Evolutionary conservation across 306 rosid species (phyloP).

Genomic region (Spatholobus suberectus): DNA sequence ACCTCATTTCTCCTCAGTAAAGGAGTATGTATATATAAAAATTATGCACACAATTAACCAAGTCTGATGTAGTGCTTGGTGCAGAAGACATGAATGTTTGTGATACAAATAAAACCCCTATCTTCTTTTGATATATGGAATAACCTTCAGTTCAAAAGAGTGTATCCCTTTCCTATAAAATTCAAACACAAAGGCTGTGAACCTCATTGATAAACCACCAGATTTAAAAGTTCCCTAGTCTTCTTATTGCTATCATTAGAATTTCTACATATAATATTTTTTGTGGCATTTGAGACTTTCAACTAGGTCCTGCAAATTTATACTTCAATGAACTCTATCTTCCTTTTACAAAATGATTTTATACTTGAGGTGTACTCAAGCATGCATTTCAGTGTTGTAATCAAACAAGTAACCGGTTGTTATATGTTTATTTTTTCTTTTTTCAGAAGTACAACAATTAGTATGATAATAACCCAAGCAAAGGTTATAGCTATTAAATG

Average conservation of each 20-base stretch:
- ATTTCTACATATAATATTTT: background rate
- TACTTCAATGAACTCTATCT: background rate
- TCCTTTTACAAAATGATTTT: background rate
- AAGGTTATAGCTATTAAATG: background rate
- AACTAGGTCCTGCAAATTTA: background rate
- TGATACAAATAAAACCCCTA: background rate
- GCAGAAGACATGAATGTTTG: background rate
- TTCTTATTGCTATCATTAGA: background rate
- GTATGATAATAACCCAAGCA: background rate
- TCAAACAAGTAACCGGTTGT: constrained; percentile 15
- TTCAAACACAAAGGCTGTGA: constrained; percentile 8
- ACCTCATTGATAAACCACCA: constrained; percentile 11
- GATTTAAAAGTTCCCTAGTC: background rate
- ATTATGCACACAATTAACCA: background rate
- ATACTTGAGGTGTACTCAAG: background rate
- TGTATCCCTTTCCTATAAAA: background rate
- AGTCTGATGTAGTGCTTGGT: constrained; percentile 1
- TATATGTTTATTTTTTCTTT: background rate
- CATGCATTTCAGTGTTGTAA: background rate
- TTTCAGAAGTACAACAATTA: background rate
- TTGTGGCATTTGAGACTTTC: background rate
- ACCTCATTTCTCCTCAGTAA: background rate
- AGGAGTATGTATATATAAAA: background rate
- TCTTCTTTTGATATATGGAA: constrained; percentile 3
- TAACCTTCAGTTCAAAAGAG: constrained; percentile 1